Percentiles rank a stretch among this genome's conserved stretches.
Conservation (phyloP, 176 grass and related monocot genomes). For the Ensete ventricosum region DNA sequence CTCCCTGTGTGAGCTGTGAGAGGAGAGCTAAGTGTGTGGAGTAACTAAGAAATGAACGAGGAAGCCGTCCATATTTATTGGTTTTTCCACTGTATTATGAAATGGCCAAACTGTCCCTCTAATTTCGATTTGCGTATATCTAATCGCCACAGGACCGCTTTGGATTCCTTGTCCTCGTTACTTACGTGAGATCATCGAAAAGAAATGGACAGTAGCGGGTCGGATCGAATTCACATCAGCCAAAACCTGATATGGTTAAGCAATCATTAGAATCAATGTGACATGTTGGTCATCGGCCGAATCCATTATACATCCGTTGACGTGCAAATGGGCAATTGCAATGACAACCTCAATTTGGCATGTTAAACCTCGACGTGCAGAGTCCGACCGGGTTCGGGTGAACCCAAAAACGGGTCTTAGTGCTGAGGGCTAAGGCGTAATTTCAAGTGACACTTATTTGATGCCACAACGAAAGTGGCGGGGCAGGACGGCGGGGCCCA, state of each 20-base stretch:
- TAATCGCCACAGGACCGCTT: background rate
- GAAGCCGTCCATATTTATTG: background rate
- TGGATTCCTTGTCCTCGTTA: background rate
- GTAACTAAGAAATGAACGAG: background rate
- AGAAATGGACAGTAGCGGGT: background rate
- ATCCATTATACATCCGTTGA: too few relatives aligned
- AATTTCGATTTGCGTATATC: background rate
- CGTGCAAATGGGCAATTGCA: background rate
- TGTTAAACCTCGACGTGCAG: background rate
- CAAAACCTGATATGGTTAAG: background rate
- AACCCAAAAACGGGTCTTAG: too few relatives aligned
- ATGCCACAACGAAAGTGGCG: too few relatives aligned
- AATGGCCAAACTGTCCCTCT: background rate
- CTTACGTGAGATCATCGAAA: too few relatives aligned
- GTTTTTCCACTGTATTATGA: too few relatives aligned
- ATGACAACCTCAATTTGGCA: background rate
- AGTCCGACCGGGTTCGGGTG: too few relatives aligned
- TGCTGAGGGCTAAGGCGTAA: too few relatives aligned
- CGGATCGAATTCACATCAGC: background rate
- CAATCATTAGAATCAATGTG: background rate
- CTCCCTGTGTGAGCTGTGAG: background rate
- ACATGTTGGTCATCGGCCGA: background rate
- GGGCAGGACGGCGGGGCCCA: too few relatives aligned
- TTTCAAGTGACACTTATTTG: too few relatives aligned
- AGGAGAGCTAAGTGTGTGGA: background rate